Evolutionary conservation across 345 rosid species (phyloP), one percentile per base, ranked within the genome.

Genomic region (Pistacia atlantica): DNA sequence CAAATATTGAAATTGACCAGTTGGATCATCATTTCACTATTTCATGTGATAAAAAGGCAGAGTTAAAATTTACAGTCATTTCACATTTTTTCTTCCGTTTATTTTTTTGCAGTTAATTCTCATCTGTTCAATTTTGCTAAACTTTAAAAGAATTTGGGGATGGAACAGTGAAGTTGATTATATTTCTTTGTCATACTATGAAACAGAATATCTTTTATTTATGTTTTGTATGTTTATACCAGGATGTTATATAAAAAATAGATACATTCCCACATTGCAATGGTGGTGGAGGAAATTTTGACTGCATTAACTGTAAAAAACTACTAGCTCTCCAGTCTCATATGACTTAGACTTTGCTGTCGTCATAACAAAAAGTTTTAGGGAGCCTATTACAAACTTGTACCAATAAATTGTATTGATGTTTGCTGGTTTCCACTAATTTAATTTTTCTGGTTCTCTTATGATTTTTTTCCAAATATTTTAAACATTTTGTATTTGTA

Each of bases 241-340:
- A 4, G 59, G 4, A 63, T 51, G 28, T 64, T 74, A n/a, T 25
- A 25, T 25, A 33, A 56, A 33, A 57, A 52, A 4, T 52, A n/a
- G 58, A 35, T 64, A 51, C 77, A 74, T 49, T 74, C 51, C 61
- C 48, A 61, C 59, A 33, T 31, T 28, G 56, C 7, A 4, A 42
- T 55, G 66, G 28, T 17, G 76, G 45, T 25, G 11, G 16, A 16
- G 52, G 54, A 71, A 22, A 58, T 45, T 58, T 11, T 25, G 20
- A 45, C 18, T 45, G 46, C 35, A 63, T 17, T 63, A 35, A 38
- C 67, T 33, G 67, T 63, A 33, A 33, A 63, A 35, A 18, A 5
- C 46, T 63, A 63, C 42, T 16, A 63, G 67, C 67, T 6, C n/a
- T 63, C 46, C 46, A 5, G 46, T 35, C n/a, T 64, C 4, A 11